A percentile compares a stretch with the other conserved stretches of the same genome.
Conservation (phyloP, 805 yeast genomes). For the Candida coquimbonensis region DNA sequence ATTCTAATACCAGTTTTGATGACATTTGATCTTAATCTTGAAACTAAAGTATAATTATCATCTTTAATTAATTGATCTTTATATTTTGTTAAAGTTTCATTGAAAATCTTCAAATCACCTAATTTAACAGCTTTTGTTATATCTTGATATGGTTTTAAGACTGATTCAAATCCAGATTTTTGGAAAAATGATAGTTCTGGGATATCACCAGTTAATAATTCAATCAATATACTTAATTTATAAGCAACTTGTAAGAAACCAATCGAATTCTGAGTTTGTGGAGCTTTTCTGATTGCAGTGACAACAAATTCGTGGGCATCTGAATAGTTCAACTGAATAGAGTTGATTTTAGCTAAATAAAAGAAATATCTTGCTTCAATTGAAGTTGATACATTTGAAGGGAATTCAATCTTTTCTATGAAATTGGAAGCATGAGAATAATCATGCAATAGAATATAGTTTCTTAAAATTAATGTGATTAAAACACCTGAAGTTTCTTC, state of each 20-base stretch:
- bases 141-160: constrained; percentile 74
- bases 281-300: constrained; percentile 95
- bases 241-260: constrained; percentile 90
- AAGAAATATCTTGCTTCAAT: constrained; percentile 87
- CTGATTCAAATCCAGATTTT: constrained; percentile 49
- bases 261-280: constrained; percentile 75
- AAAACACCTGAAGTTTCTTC: constrained; percentile 84
- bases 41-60: constrained; percentile 75
- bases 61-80: constrained; percentile 61
- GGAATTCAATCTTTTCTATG: constrained; percentile 84
- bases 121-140: constrained; percentile 86
- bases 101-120: constrained; percentile 83
- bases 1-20: constrained; percentile 96
- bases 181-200: constrained; percentile 83
- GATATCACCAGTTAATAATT: constrained; percentile 91
- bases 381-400: constrained; percentile 76
- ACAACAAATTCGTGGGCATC: constrained; percentile 84
- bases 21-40: constrained; percentile 91
- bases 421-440: constrained; percentile 83
- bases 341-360: constrained; percentile 83
- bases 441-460: constrained; percentile 70
- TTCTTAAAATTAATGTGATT: constrained; percentile 79
- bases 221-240: constrained; percentile 81
- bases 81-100: constrained; percentile 58
- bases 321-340: constrained; percentile 89